These are phyloP conservation scores for Paramecium biaurelia DNA, from an alignment of 73 alveolate species.

Conservation along the genomic window DNA sequence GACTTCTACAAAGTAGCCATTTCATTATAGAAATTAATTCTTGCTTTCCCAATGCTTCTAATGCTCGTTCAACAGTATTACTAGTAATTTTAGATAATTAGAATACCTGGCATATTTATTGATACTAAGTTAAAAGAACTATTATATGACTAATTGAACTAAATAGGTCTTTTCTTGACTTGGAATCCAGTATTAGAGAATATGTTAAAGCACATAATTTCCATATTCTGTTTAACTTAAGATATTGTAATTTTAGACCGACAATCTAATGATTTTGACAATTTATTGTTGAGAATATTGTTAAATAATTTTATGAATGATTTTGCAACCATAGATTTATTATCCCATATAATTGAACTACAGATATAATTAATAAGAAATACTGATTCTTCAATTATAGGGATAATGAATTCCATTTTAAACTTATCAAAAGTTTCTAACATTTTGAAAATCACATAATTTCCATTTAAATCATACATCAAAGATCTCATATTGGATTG, in stretches of 20 bases:
- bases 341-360: conserved; percentile 21
- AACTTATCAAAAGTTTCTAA: not conserved
- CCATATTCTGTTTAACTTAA: conserved; percentile 28
- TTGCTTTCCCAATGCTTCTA: conserved; percentile 6
- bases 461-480: conserved; percentile 21
- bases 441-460: conserved; percentile 17
- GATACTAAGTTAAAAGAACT: not conserved
- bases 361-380: not conserved
- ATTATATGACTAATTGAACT: not conserved
- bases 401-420: conserved; percentile 21
- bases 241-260: not conserved
- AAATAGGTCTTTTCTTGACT: not conserved
- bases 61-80: conserved; percentile 38
- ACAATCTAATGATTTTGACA: not conserved
- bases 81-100: not conserved
- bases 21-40: not conserved
- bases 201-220: conserved; percentile 18
- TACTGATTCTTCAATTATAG: conserved; percentile 11
- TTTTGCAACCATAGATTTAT: conserved; percentile 24
- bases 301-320: not conserved
- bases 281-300: not conserved
- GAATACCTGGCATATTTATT: conserved; percentile 31
- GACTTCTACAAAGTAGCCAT: conserved; percentile 31
- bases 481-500: not conserved
- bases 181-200: not conserved